Evolutionary conservation across 768 basidiomycete genomes (phyloP).

Genomic region (Leucosporidium creatinivorum): DNA sequence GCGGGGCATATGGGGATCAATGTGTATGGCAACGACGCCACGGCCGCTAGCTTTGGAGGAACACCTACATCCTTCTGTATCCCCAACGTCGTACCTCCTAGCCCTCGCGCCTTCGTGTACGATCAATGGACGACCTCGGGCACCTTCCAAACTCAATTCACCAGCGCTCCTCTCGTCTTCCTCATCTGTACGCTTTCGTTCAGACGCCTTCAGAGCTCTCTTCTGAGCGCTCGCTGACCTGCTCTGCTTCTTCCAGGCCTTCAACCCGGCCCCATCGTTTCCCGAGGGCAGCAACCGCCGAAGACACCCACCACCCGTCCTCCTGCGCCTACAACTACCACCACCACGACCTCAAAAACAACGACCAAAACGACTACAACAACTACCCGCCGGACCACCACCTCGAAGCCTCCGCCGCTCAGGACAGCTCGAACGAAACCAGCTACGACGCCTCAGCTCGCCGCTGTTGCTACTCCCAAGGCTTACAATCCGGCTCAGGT

Average conservation of each 20-base stretch:
- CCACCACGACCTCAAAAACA: background rate
- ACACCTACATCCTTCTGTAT: constrained; percentile 1
- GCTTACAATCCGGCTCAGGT: background rate
- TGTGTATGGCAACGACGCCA: constrained; percentile 33
- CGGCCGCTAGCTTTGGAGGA: constrained; percentile 28
- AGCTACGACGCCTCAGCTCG: background rate
- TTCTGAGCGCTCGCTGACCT: background rate
- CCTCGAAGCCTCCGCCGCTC: background rate
- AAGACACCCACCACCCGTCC: background rate
- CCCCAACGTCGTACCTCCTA: constrained; percentile 5
- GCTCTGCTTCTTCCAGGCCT: constrained; percentile 5
- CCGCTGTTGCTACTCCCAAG: background rate
- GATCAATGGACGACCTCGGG: constrained; percentile 27
- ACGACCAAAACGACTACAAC: background rate
- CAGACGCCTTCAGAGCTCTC: too few relatives aligned
- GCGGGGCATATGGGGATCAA: constrained; percentile 27
- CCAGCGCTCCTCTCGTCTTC: too few relatives aligned
- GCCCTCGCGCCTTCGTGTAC: constrained; percentile 24
- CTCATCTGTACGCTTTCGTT: too few relatives aligned
- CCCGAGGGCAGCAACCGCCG: background rate
- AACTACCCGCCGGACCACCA: background rate
- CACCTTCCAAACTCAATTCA: too few relatives aligned
- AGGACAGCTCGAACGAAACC: background rate
- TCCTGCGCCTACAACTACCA: background rate
- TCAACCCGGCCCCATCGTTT: constrained; percentile 7